phyloP scores from a whole-genome alignment of 805 yeast species.

The Barnettozyma populi region DNA sequence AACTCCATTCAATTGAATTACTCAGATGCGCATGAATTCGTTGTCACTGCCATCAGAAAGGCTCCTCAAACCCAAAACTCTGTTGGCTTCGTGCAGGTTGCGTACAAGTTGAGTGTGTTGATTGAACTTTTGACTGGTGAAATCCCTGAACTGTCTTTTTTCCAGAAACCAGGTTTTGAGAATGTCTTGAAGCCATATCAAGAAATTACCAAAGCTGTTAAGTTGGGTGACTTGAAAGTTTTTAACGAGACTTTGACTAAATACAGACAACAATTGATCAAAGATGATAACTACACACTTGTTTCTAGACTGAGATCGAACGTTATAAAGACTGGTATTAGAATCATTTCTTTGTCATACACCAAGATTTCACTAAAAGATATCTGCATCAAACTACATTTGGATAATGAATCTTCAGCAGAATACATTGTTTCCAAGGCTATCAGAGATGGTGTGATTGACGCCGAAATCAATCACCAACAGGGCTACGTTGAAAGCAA shows the following conservation, averaged over 20 bases:
- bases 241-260: constrained; percentile 67
- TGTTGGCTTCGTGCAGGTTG: constrained; percentile 81
- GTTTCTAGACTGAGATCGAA: constrained; percentile 90
- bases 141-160: constrained; percentile 82
- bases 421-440: constrained; percentile 97
- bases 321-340: constrained; percentile 95
- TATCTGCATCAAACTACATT: constrained; percentile 84
- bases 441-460: constrained; percentile 94
- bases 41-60: constrained; percentile 92
- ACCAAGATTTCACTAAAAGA: constrained; percentile 88
- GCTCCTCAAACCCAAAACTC: constrained; percentile 89
- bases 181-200: constrained; percentile 73
- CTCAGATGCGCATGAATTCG: constrained; percentile 82
- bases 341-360: constrained; percentile 87
- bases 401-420: constrained; percentile 92
- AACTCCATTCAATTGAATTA: constrained; percentile 90
- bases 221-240: constrained; percentile 79
- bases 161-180: constrained; percentile 58
- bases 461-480: constrained; percentile 88
- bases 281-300: constrained; percentile 77
- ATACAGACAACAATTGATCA: constrained; percentile 56
- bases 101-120: constrained; percentile 80
- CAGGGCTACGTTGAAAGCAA: constrained; percentile 87
- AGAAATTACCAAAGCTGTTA: constrained; percentile 85
- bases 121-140: constrained; percentile 95